phyloP scores from a whole-genome alignment of 768 basidiomycete genomes.

The Boletus pseudo-olivaceus region DNA sequence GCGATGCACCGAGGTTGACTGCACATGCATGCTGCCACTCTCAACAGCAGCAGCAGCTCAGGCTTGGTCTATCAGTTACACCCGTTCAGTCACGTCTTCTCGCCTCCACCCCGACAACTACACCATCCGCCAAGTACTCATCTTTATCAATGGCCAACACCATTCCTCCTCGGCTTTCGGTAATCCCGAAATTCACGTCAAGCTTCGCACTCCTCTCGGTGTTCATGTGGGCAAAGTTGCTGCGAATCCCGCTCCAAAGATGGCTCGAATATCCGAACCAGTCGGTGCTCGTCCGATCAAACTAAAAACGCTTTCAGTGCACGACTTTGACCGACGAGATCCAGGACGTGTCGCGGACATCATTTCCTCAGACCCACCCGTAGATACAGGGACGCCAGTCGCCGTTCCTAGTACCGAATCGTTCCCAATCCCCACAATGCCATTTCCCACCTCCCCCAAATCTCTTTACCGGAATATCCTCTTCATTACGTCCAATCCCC shows the following conservation, averaged over 20 bases:
- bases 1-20: conserved; percentile 9
- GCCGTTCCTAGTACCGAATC: conserved; percentile 1
- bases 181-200: neutral
- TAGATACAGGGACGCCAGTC: conserved; percentile 1
- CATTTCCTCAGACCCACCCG: conserved; percentile 6
- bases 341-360: conserved; percentile 17
- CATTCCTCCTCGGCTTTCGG: neutral
- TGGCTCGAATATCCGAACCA: neutral
- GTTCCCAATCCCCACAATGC: conserved; percentile 14
- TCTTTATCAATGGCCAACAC: neutral
- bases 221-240: neutral
- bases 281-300: conserved; percentile 15
- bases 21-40: conserved; percentile 43
- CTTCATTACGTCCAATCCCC: conserved; percentile 17
- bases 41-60: conserved; percentile 49
- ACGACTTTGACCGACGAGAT: conserved; percentile 26
- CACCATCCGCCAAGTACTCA: neutral
- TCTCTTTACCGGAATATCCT: conserved; percentile 36
- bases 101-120: neutral
- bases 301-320: conserved; percentile 21
- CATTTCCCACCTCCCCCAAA: conserved; percentile 28
- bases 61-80: conserved; percentile 37
- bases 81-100: neutral
- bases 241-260: conserved; percentile 1
- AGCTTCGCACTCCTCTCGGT: neutral